Evolutionary conservation across 805 yeast species (phyloP), one percentile per base, ranked within the genome.

Genomic region (Wickerhamiella shivajii): DNA sequence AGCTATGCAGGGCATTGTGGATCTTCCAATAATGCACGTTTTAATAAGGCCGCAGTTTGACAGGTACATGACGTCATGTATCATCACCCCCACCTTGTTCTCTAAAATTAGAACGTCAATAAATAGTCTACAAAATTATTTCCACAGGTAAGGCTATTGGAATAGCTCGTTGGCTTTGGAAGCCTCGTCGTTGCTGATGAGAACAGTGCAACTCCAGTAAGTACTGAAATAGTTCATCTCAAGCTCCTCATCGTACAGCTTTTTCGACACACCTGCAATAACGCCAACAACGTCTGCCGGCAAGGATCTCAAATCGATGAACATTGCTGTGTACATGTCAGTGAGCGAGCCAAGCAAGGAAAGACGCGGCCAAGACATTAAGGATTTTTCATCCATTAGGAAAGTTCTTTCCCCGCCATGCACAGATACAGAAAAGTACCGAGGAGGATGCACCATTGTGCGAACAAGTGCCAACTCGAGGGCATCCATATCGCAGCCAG

Each of bases 211-310:
- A 1, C 75, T 63, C 35, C 62, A 53, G 6, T 75, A 78, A 56
- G 75, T 67, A 15, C 76, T 68, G 14, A 74, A 52, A 42, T 72
- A 74, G 45, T 65, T 65, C 70, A 69, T 68, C 42, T 66, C 74
- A 30, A 59, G 59, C 3, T 60, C 48, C 7, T 45, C 32, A 25
- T 43, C 34, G 14, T 66, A 45, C 16, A 74, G 50, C 35, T 57
- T 60, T 24, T 67, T 55, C 0, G 80, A 77, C 15, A 74, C 61
- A 1, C 77, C 77, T 1, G 78, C 72, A 2, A 73, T 78, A 31
- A 74, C 71, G 25, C 81, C 81, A 15, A 73, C 70, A 6, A 71
- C 58, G 48, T 74, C 74, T 12, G 68, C 51, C 0, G 79, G 79
- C 16, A 74, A 47, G 18, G 55, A 52, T 10, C 63, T 55, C 38